phyloP scores from a whole-genome alignment of 2,329 filamentous ascomycete species.

The Blastomyces gilchristii region DNA sequence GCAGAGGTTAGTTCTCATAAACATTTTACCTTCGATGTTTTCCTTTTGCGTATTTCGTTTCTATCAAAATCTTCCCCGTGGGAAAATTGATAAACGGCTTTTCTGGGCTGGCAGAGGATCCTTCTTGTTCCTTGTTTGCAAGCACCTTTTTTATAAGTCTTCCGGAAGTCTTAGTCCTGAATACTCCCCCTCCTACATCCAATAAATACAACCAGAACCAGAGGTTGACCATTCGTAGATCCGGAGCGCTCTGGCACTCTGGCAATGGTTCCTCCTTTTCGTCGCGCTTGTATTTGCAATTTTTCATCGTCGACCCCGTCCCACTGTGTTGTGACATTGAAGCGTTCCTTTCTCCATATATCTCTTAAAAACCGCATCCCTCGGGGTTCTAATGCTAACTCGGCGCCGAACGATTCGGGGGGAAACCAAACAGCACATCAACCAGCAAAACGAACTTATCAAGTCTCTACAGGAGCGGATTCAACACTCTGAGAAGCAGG shows the following conservation, averaged over 20 bases:
- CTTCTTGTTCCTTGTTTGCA: not conserved
- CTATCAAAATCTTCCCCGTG: not conserved
- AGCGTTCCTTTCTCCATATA: slow-evolving; percentile 12
- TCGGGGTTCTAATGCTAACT: slow-evolving; percentile 14
- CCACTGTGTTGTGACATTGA: slow-evolving; percentile 13
- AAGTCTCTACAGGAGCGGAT: slow-evolving; percentile 34
- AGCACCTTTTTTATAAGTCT: not conserved
- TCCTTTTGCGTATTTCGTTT: not conserved
- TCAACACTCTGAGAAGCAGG: slow-evolving; percentile 32
- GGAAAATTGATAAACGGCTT: not conserved
- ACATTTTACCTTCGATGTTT: slow-evolving; percentile 8
- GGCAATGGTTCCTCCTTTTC: slow-evolving; percentile 17
- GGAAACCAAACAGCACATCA: slow-evolving; percentile 28
- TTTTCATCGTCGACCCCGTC: slow-evolving; percentile 12
- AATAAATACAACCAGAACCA: slow-evolving; percentile 4
- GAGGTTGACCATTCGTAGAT: slow-evolving; percentile 17
- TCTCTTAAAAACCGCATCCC: slow-evolving; percentile 5
- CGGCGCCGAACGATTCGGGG: slow-evolving; percentile 2
- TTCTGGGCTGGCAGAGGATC: not conserved
- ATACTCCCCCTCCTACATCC: not conserved
- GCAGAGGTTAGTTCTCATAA: slow-evolving; percentile 31
- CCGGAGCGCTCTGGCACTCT: slow-evolving; percentile 14
- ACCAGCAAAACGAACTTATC: slow-evolving; percentile 35
- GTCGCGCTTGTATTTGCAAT: slow-evolving; percentile 13
- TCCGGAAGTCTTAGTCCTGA: slow-evolving; percentile 4